A percentile compares a stretch with the other conserved stretches of the same genome.
Evolutionary conservation across 2,329 filamentous ascomycete species (phyloP).

Genomic region (Davidsoniella virescens): DNA sequence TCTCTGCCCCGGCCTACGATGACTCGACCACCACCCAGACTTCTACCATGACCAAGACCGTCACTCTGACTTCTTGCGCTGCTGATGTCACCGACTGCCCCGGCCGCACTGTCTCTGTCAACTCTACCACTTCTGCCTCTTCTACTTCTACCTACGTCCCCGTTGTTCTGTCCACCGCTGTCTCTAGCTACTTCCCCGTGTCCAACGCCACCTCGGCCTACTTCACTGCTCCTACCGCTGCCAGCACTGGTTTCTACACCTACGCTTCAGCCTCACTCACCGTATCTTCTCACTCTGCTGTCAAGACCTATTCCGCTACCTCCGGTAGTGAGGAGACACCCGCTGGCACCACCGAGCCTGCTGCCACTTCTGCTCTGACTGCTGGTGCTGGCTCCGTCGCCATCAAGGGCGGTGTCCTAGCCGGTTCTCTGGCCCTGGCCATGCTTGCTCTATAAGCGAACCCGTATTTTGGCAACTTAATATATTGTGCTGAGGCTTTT

Average conservation of each 20-base stretch:
- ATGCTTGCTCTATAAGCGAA: constrained; percentile 12
- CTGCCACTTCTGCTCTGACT: constrained; percentile 4
- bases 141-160: not conserved
- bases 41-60: constrained; percentile 13
- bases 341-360: not conserved
- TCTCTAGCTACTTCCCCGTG: constrained; percentile 9
- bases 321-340: not conserved
- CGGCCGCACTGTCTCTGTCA: constrained; percentile 1
- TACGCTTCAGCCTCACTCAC: constrained; percentile 7
- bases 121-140: not conserved
- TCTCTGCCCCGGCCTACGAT: constrained; percentile 1
- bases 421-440: constrained; percentile 11
- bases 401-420: constrained; percentile 12
- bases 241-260: constrained; percentile 9
- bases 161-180: not conserved
- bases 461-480: not conserved
- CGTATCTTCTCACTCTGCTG: constrained; percentile 6
- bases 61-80: constrained; percentile 14
- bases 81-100: constrained; percentile 13
- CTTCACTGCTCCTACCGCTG: not conserved
- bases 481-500: not conserved
- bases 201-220: constrained; percentile 9
- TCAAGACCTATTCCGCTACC: not conserved
- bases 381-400: constrained; percentile 4
- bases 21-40: constrained; percentile 12